A percentile compares a stretch with the other conserved stretches of the same genome.
phyloP scores from a whole-genome alignment of 106 monocot genomes.

The Acorus calamus region DNA sequence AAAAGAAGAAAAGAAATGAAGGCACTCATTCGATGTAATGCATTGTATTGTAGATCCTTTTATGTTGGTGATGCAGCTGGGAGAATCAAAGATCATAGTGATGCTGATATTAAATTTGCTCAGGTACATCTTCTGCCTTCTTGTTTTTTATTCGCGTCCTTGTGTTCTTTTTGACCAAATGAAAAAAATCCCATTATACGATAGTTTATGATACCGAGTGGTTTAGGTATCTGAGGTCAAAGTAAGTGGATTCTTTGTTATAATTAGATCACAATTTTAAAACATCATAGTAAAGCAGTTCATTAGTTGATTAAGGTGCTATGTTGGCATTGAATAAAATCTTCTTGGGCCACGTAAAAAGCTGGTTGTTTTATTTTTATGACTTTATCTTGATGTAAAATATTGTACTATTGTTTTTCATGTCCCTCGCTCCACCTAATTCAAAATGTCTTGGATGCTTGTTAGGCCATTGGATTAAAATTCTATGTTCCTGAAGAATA shows the following conservation, averaged over 20 bases:
- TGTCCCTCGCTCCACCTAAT: neutral
- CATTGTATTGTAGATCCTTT: slow-evolving; percentile 49
- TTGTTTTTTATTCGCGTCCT: neutral
- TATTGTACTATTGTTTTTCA: neutral
- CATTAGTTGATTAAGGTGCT: no score
- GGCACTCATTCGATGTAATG: no score
- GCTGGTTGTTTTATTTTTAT: no score
- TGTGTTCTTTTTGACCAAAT: neutral
- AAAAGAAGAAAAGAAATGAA: no score
- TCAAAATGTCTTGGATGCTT: neutral
- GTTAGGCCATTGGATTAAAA: slow-evolving; percentile 62
- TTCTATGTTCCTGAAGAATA: slow-evolving; percentile 70
- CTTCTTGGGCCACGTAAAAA: no score
- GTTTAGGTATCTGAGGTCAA: neutral
- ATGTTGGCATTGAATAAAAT: no score
- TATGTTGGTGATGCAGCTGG: slow-evolving; percentile 99
- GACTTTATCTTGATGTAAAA: neutral
- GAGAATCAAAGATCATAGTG: slow-evolving; percentile 71
- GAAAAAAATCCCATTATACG: neutral
- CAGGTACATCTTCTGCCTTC: slow-evolving; percentile 23
- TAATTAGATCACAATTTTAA: no score
- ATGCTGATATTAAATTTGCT: slow-evolving; percentile 94
- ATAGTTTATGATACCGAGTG: neutral
- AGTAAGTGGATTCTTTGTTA: no score
- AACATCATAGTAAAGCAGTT: no score